Conservation (phyloP, 2,329 filamentous ascomycete species). For the Coleophoma crateriformis region DNA sequence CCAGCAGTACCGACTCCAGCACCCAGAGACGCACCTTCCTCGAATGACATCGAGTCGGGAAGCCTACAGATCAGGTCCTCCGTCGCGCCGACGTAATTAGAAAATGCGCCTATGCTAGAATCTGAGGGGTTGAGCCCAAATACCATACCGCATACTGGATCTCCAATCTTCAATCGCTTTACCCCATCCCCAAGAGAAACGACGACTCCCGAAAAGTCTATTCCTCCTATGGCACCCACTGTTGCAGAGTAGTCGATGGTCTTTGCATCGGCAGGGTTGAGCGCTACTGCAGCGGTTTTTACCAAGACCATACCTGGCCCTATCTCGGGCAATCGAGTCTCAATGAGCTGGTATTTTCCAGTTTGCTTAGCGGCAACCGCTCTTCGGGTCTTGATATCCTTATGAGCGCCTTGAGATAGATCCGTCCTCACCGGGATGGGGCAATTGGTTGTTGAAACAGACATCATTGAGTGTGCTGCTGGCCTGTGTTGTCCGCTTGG, state of each 20-base stretch:
- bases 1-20: constrained; percentile 9
- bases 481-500: no score
- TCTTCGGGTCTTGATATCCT: no score
- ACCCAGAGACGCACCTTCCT: constrained; percentile 23
- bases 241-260: neutral
- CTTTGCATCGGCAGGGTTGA: neutral
- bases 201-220: constrained; percentile 1
- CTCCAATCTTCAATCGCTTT: constrained; percentile 10
- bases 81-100: constrained; percentile 30
- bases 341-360: no score
- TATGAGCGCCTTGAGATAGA: no score
- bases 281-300: neutral
- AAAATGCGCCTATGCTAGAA: constrained; percentile 33
- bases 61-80: constrained; percentile 34
- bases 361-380: no score
- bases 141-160: constrained; percentile 9
- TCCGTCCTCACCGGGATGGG: no score
- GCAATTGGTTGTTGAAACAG: no score
- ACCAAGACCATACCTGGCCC: no score
- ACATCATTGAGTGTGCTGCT: no score
- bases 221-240: neutral
- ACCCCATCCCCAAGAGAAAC: no score
- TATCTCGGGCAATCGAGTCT: no score
- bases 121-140: constrained; percentile 1
- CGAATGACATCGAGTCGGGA: constrained; percentile 22